Percentiles rank a stretch among this genome's conserved stretches.
phyloP scores from a whole-genome alignment of 2,329 filamentous ascomycete genomes.

The Pyrenophora graminea region DNA sequence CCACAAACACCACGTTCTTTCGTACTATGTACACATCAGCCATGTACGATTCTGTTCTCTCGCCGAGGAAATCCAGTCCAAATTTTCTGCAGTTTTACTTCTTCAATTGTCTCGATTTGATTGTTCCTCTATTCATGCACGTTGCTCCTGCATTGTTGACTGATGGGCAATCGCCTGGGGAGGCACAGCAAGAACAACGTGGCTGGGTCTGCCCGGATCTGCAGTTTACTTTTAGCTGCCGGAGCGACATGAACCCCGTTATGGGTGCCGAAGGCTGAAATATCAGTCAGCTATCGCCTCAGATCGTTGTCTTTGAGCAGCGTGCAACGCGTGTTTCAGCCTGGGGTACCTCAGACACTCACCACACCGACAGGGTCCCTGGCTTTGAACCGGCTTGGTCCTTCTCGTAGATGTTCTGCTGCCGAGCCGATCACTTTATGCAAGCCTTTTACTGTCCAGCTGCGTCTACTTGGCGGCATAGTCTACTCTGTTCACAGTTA shows the following conservation, averaged over 20 bases:
- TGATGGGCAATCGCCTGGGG: not conserved
- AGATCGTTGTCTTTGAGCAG: constrained; percentile 3
- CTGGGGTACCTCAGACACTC: constrained; percentile 28
- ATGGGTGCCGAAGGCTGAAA: not conserved
- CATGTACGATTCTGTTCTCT: too few relatives aligned
- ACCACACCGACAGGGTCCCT: constrained; percentile 12
- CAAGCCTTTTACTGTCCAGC: constrained; percentile 7
- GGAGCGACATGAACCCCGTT: not conserved
- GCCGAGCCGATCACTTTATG: constrained; percentile 19
- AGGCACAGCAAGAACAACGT: not conserved
- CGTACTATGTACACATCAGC: not conserved
- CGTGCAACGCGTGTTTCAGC: constrained; percentile 27
- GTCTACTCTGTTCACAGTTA: constrained; percentile 3
- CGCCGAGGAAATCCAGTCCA: too few relatives aligned
- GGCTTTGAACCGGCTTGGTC: constrained; percentile 14
- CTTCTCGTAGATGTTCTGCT: constrained; percentile 1
- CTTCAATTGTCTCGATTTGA: not conserved
- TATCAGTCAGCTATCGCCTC: constrained; percentile 9
- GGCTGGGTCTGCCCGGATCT: not conserved
- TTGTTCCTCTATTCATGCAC: not conserved
- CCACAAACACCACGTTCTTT: too few relatives aligned
- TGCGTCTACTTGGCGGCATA: constrained; percentile 1
- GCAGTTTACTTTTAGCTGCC: not conserved
- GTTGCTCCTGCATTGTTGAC: not conserved
- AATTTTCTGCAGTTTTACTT: too few relatives aligned